phyloP scores from a whole-genome alignment of 2,329 filamentous ascomycete species.

The Didymella pinodella region DNA sequence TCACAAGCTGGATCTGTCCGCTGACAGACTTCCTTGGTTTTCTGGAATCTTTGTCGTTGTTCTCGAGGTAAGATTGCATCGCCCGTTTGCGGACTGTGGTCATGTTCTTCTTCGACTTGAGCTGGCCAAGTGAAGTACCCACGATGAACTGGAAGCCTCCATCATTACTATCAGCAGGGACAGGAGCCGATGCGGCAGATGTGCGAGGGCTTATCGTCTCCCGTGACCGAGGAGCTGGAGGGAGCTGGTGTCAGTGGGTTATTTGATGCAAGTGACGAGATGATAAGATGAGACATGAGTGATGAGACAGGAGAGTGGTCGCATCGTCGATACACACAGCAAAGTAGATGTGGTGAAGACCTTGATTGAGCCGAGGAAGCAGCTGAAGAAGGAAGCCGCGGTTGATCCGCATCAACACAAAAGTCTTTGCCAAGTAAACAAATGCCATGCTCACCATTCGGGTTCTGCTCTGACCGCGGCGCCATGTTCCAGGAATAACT shows the following conservation, averaged over 20 bases:
- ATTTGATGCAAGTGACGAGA: too few species aligned
- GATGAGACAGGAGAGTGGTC: too few species aligned
- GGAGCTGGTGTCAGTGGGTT: not conserved
- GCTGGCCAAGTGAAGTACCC: constrained; percentile 39
- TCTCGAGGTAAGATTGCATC: constrained; percentile 45
- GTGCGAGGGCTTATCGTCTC: constrained; percentile 24
- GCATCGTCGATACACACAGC: too few species aligned
- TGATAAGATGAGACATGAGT: too few species aligned
- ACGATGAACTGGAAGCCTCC: constrained; percentile 34
- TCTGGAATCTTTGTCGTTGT: constrained; percentile 30
- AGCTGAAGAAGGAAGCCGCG: not conserved
- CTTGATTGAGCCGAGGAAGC: not conserved
- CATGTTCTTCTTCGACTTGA: constrained; percentile 46
- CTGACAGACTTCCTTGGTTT: not conserved
- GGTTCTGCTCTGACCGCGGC: constrained; percentile 25
- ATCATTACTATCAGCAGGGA: not conserved
- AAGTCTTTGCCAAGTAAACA: not conserved
- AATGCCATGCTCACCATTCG: constrained; percentile 34
- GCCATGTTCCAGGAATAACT: constrained; percentile 36
- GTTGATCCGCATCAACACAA: not conserved
- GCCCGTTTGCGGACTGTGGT: constrained; percentile 47
- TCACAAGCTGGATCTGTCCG: constrained; percentile 6
- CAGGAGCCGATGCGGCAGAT: constrained; percentile 3
- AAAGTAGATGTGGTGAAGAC: too few species aligned
- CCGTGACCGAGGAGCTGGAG: constrained; percentile 15